Conservation (phyloP, 345 rosid genomes). For the Boechera divaricarpa region DNA sequence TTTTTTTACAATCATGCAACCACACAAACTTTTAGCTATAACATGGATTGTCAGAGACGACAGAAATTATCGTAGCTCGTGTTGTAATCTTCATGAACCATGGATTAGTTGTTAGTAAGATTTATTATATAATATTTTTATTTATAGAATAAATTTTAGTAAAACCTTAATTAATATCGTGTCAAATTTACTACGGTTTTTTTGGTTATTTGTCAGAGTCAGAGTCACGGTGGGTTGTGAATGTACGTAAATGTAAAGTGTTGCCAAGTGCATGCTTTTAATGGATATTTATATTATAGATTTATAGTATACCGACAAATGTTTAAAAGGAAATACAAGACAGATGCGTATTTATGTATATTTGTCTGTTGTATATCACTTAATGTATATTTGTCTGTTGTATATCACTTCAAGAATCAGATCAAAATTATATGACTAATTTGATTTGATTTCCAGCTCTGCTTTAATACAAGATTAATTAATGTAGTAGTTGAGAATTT, state of each 20-base stretch:
- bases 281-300: not conserved
- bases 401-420: not conserved
- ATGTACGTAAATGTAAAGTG: constrained; percentile 4
- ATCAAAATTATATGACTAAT: constrained; percentile 9
- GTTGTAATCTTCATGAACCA: constrained; percentile 9
- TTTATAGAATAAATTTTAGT: not conserved
- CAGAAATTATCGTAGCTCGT: not conserved
- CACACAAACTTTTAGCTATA: constrained; percentile 2
- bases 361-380: constrained; percentile 22
- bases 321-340: not conserved
- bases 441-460: not conserved
- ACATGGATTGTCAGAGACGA: not conserved
- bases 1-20: not conserved
- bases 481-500: constrained; percentile 14
- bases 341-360: not conserved
- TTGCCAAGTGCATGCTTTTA: constrained; percentile 23
- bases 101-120: not conserved
- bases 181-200: too few species aligned
- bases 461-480: not conserved
- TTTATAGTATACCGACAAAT: constrained; percentile 19
- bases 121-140: not conserved
- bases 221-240: constrained; percentile 25
- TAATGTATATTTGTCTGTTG: constrained; percentile 21
- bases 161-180: too few species aligned
- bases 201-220: constrained; percentile 6